Evolutionary conservation across 805 yeast species (phyloP).

Genomic region (Candida bentonensis): DNA sequence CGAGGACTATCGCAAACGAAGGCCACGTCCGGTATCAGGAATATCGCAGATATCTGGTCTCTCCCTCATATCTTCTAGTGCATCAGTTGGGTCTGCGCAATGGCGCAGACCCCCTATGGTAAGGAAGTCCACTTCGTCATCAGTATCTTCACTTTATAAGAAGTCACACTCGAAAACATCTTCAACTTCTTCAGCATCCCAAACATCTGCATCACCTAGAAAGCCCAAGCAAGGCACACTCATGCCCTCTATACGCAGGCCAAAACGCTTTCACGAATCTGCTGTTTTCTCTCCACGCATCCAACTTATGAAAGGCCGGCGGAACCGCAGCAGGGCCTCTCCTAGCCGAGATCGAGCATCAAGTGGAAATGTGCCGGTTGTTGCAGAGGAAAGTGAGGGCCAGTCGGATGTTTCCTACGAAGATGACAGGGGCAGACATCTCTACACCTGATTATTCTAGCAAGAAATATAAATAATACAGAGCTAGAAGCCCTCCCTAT

Average conservation of each 20-base stretch:
- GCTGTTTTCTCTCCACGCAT: neutral
- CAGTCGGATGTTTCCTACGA: neutral
- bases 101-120: constrained; percentile 8
- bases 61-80: constrained; percentile 31
- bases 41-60: constrained; percentile 36
- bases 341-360: neutral
- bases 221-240: neutral
- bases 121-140: constrained; percentile 16
- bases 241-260: neutral
- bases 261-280: neutral
- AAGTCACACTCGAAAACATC: constrained; percentile 18
- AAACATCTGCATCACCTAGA: neutral
- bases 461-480: neutral
- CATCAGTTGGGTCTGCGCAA: constrained; percentile 2
- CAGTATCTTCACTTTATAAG: constrained; percentile 13
- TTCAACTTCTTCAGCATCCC: constrained; percentile 11
- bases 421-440: neutral
- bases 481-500: neutral
- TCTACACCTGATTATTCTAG: neutral
- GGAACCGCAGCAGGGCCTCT: neutral
- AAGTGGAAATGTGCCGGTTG: neutral
- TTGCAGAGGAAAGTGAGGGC: constrained; percentile 1
- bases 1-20: constrained; percentile 9
- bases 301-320: neutral
- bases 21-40: constrained; percentile 35